Conservation (phyloP, 2,329 filamentous ascomycete species). For the Cordyceps sp. region DNA sequence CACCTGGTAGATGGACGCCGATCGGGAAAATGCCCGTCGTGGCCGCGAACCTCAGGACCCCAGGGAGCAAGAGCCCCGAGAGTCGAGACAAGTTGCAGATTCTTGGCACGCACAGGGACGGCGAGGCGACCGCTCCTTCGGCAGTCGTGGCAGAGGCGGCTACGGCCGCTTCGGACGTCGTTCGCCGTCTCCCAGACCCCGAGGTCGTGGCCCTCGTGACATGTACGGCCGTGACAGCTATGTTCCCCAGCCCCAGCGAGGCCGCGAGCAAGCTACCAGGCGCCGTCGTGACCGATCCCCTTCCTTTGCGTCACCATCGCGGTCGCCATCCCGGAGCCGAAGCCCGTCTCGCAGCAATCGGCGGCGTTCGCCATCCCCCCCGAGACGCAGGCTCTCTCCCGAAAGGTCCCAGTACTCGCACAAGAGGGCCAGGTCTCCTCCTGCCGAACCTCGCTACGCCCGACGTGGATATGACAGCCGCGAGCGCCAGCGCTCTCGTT, state of each 20-base stretch:
- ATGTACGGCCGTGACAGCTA: conserved; percentile 34
- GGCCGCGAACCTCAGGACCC: conserved; percentile 51
- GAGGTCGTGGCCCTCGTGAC: conserved; percentile 24
- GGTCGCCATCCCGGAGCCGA: conserved; percentile 15
- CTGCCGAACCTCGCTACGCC: conserved; percentile 11
- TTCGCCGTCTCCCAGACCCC: conserved; percentile 30
- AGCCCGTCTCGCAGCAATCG: conserved; percentile 13
- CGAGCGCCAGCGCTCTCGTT: conserved; percentile 7
- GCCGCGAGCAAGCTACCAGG: conserved; percentile 20
- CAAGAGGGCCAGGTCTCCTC: conserved; percentile 23
- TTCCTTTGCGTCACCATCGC: conserved; percentile 10
- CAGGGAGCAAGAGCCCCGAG: conserved; percentile 46
- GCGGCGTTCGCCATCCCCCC: conserved; percentile 15
- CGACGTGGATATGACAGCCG: conserved; percentile 7
- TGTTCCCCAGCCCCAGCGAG: conserved; percentile 26
- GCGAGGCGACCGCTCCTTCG: conserved; percentile 32
- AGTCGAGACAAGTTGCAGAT: conserved; percentile 34
- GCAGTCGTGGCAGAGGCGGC: conserved; percentile 24
- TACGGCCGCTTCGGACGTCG: conserved; percentile 26
- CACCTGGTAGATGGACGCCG: conserved; percentile 52
- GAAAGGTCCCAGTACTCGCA: conserved; percentile 14
- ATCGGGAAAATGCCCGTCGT: conserved; percentile 56
- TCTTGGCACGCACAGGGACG: conserved; percentile 36
- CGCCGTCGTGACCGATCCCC: conserved; percentile 16
- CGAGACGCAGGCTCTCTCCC: conserved; percentile 16